Conservation (phyloP, 495 filamentous ascomycete species). For the Zalerion maritima region DNA sequence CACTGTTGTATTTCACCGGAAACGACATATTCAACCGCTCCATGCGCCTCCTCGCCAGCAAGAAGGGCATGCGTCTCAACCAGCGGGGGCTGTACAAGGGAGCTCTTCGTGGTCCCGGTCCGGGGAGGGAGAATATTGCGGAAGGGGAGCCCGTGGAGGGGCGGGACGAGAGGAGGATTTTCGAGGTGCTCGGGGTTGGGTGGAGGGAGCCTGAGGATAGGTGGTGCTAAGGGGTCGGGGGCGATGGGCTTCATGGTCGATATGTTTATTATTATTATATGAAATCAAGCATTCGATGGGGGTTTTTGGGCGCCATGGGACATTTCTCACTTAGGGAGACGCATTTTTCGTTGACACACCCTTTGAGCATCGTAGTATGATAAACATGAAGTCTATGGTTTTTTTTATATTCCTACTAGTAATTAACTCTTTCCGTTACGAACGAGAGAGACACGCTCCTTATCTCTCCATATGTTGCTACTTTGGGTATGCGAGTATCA, state of each 20-base stretch:
- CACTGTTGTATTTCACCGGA: slow-evolving; percentile 88
- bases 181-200: slow-evolving; percentile 71
- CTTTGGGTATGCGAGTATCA: no score
- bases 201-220: slow-evolving; percentile 75
- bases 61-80: slow-evolving; percentile 76
- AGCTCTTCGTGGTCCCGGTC: slow-evolving; percentile 41
- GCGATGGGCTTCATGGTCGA: background rate
- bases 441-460: no score
- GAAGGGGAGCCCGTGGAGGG: slow-evolving; percentile 63
- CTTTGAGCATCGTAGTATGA: no score
- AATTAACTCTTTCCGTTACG: no score
- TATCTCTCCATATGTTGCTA: no score
- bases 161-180: slow-evolving; percentile 67
- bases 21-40: slow-evolving; percentile 95
- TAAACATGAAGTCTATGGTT: background rate
- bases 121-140: slow-evolving; percentile 46
- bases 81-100: slow-evolving; percentile 70
- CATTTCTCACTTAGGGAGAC: no score
- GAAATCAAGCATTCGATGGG: no score
- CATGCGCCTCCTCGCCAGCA: slow-evolving; percentile 66
- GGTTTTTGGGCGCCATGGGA: no score
- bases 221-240: slow-evolving; percentile 42
- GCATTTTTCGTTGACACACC: no score
- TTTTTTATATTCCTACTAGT: no score
- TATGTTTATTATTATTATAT: no score